A percentile compares a stretch with the other conserved stretches of the same genome.
Conservation (phyloP, 345 rosid genomes). For the Litchi chinensis region DNA sequence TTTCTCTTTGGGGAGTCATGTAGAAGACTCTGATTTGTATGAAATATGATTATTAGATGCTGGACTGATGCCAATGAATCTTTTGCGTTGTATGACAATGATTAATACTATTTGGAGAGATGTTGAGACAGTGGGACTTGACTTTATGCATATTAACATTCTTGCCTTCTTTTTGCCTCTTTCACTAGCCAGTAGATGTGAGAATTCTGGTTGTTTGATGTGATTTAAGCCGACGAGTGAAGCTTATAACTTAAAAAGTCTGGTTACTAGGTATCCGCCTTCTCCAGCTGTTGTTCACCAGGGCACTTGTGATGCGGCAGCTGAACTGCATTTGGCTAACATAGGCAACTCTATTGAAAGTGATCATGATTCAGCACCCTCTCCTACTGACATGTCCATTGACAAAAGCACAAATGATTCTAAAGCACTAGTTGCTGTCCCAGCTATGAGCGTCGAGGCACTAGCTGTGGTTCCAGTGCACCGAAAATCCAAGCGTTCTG, state of each 20-base stretch:
- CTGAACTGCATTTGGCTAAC: slow-evolving; percentile 42
- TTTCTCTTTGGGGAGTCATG: too few species aligned
- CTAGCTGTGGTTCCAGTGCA: slow-evolving; percentile 60
- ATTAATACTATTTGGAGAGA: neutral
- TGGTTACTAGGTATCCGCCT: slow-evolving; percentile 50
- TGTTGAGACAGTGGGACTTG: neutral
- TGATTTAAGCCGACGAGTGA: neutral
- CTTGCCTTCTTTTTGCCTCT: neutral
- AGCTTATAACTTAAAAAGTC: slow-evolving; percentile 17
- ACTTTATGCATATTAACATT: neutral
- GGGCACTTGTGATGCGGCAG: slow-evolving; percentile 36
- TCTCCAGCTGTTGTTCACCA: slow-evolving; percentile 27
- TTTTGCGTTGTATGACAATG: neutral
- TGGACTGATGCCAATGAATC: neutral
- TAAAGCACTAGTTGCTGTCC: slow-evolving; percentile 69
- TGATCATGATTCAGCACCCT: slow-evolving; percentile 84
- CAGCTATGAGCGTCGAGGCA: slow-evolving; percentile 63
- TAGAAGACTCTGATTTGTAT: too few species aligned
- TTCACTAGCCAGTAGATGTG: neutral
- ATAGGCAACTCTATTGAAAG: slow-evolving; percentile 61
- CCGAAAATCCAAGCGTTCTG: slow-evolving; percentile 76
- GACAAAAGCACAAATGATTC: slow-evolving; percentile 55
- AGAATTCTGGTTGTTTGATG: neutral
- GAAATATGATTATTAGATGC: neutral
- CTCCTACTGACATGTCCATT: slow-evolving; percentile 48